Evolutionary conservation across 257 asterid species (phyloP).

Genomic region (Salvia miltiorrhiza): DNA sequence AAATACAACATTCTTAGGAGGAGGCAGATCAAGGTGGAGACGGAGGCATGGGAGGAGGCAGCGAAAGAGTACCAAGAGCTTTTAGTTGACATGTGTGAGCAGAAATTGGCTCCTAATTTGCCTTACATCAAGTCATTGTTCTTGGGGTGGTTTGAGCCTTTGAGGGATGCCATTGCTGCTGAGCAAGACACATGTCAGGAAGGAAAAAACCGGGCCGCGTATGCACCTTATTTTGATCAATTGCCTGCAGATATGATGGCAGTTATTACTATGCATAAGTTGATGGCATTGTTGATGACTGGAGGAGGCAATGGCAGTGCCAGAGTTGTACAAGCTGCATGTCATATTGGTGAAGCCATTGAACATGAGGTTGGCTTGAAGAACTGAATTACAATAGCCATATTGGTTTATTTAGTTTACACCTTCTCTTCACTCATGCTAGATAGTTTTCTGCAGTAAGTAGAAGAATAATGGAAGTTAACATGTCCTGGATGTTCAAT

Average conservation of each 20-base stretch:
- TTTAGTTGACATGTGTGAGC: conserved; percentile 87
- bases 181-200: conserved; percentile 62
- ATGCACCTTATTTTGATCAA: conserved; percentile 58
- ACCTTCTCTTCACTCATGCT: neutral
- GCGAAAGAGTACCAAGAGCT: conserved; percentile 89
- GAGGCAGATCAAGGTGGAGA: conserved; percentile 79
- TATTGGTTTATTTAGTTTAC: neutral
- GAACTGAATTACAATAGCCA: neutral
- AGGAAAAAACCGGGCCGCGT: conserved; percentile 46
- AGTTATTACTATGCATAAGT: conserved; percentile 90
- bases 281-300: conserved; percentile 84
- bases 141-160: conserved; percentile 95
- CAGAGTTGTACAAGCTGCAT: conserved; percentile 77
- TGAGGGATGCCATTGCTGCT: conserved; percentile 77
- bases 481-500: conserved; percentile 14
- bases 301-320: conserved; percentile 76
- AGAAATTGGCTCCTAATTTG: conserved; percentile 88
- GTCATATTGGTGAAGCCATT: conserved; percentile 79
- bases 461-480: neutral
- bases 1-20: conserved; percentile 62
- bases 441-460: neutral
- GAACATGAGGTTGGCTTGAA: conserved; percentile 77
- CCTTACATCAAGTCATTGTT: conserved; percentile 87
- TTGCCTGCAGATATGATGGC: conserved; percentile 98
- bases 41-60: conserved; percentile 91